A percentile compares a stretch with the other conserved stretches of the same genome.
Evolutionary conservation across 768 basidiomycete species (phyloP).

Genomic region (Xerocomellus intermedius): DNA sequence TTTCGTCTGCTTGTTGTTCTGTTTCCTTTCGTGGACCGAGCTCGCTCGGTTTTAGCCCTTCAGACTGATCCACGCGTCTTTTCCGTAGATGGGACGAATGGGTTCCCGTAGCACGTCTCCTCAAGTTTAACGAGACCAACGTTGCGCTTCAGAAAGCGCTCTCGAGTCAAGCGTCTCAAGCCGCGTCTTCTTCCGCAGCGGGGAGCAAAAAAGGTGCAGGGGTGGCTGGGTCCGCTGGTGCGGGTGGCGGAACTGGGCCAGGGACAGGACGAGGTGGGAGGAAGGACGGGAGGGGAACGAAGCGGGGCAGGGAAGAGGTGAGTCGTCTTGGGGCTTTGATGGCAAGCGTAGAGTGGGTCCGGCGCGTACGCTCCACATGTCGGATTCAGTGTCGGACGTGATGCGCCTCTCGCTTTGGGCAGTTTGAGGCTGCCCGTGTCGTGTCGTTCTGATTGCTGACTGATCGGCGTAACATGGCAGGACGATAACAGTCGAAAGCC

Average conservation of each 20-base stretch:
- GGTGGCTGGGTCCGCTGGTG: slow-evolving; percentile 26
- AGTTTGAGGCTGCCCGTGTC: not conserved
- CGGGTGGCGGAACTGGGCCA: slow-evolving; percentile 22
- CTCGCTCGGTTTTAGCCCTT: not conserved
- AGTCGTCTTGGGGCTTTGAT: slow-evolving; percentile 16
- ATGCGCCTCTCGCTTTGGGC: not conserved
- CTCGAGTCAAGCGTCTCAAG: slow-evolving; percentile 42
- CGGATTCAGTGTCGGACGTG: not conserved
- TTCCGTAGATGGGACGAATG: slow-evolving; percentile 39
- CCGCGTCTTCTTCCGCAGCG: slow-evolving; percentile 37
- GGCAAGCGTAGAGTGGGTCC: not conserved
- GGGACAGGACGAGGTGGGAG: slow-evolving; percentile 36
- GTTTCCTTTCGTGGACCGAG: not conserved
- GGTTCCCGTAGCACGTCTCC: slow-evolving; percentile 77
- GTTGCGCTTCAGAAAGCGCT: slow-evolving; percentile 75
- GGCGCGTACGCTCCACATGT: no score
- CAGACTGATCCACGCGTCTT: not conserved
- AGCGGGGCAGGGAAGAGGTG: slow-evolving; percentile 75
- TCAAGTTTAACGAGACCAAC: slow-evolving; percentile 84
- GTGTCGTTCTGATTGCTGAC: not conserved
- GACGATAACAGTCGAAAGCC: slow-evolving; percentile 78
- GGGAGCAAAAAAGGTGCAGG: slow-evolving; percentile 27
- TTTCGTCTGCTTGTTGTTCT: not conserved
- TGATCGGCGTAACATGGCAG: slow-evolving; percentile 32
- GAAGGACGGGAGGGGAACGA: slow-evolving; percentile 68